A percentile compares a stretch with the other conserved stretches of the same genome.
Conservation (phyloP, 768 basidiomycete genomes). For the Rhodotorula diobovata region DNA sequence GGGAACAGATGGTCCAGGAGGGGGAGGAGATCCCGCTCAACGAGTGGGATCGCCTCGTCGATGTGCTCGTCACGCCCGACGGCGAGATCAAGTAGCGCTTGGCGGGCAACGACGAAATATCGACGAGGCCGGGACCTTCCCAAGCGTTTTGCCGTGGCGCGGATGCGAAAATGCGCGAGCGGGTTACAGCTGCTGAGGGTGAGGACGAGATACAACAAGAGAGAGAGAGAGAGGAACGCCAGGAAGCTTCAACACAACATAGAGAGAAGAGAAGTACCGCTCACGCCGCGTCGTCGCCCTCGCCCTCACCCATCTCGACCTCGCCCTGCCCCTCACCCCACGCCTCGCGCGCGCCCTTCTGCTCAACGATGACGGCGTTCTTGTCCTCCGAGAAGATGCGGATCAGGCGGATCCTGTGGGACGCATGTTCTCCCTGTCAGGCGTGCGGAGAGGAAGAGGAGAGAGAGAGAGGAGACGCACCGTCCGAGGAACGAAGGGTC, state of each 20-base stretch:
- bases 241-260: no score
- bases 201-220: no score
- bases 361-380: constrained; percentile 23
- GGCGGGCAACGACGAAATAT: not conserved
- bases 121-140: no score
- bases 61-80: constrained; percentile 27
- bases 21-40: constrained; percentile 32
- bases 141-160: no score
- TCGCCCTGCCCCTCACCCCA: constrained; percentile 28
- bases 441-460: no score
- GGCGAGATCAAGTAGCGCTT: constrained; percentile 9
- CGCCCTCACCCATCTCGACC: constrained; percentile 29
- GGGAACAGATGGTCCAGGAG: constrained; percentile 22
- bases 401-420: constrained; percentile 27
- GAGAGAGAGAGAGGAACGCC: not conserved
- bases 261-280: not conserved
- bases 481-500: constrained; percentile 38
- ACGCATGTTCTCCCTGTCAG: no score
- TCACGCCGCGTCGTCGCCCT: not conserved
- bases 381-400: constrained; percentile 24
- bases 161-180: not conserved
- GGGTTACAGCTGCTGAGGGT: not conserved
- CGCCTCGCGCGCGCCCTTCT: constrained; percentile 25
- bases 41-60: constrained; percentile 29
- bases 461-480: not conserved